Evolutionary conservation across 768 basidiomycete genomes (phyloP), one percentile per base, ranked within the genome.

Genomic region (Mycena rosella): DNA sequence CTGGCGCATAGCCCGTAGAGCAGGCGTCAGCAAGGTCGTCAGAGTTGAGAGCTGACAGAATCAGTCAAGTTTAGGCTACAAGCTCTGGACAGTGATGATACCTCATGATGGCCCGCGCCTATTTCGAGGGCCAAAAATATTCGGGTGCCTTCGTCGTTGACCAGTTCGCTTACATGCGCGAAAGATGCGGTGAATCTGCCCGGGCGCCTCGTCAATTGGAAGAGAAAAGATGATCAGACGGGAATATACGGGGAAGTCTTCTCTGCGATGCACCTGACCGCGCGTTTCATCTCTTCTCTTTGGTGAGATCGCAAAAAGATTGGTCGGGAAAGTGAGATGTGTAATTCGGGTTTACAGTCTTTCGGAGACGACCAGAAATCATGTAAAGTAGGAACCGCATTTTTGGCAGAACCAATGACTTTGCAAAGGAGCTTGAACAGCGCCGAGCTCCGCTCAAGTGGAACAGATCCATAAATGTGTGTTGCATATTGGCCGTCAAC

Each of bases 401-500:
- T 70, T 73, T 81, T 84, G n/a, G 88, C 85, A 27, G 81, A 76
- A 4, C 65, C 55, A 20, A 89, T 69, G 1, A 85, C 84, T 20
- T 84, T 81, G 63, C 81, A 75, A 27, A 92, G 68, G 15, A 89
- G 68, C 27, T 78, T 77, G 67, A 81, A 78, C 51, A 94, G 78
- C 17, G 79, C 70, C 22, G 86, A 83, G 34, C 72, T 76, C 42
- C 75, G 81, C 53, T 80, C 77, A 30, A 91, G 70, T 59, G 75
- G 70, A 74, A 96, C 73, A 0, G 90, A 87, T 14, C 95, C 82
- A 75, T 92, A 96, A 59, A 96, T 85, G 79, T 96, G 88, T 5
- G 91, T 84, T 1, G 90, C 89, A 75, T 88, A 96, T 74, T 96
- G 95, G 0, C 96, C 96, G 15, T 95, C 92, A 5, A 95, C 89